A percentile compares a stretch with the other conserved stretches of the same genome.
These are phyloP conservation scores for Tilletia setariae DNA, from an alignment of 1,284 basidiomycete genomes.

Conservation along the genomic window DNA sequence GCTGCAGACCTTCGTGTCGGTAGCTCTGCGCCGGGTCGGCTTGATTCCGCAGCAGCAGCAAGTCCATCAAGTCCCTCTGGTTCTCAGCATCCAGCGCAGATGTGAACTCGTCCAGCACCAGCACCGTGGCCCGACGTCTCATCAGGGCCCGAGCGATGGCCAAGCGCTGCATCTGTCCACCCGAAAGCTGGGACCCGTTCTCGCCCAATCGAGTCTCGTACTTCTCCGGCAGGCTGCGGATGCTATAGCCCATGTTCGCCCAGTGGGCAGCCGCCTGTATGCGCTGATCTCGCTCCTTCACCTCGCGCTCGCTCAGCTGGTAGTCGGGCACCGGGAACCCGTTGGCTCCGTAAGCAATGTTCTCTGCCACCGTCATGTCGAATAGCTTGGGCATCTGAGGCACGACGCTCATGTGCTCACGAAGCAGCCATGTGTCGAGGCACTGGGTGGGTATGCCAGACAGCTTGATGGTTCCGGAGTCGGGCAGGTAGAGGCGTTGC, in stretches of 20 bases:
- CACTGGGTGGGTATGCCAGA: slow-evolving; percentile 23
- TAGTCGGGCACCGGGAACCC: slow-evolving; percentile 5
- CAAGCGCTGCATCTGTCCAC: slow-evolving; percentile 89
- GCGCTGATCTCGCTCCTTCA: neutral
- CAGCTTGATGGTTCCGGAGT: slow-evolving; percentile 29
- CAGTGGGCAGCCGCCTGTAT: slow-evolving; percentile 65
- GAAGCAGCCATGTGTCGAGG: slow-evolving; percentile 26
- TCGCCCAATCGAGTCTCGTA: slow-evolving; percentile 86
- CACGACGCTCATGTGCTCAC: slow-evolving; percentile 45
- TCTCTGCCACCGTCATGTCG: slow-evolving; percentile 37
- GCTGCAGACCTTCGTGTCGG: too few relatives aligned
- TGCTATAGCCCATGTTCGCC: slow-evolving; percentile 83
- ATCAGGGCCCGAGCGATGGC: slow-evolving; percentile 86
- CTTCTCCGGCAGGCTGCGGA: slow-evolving; percentile 71
- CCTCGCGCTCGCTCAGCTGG: neutral
- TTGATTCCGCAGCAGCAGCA: slow-evolving; percentile 58
- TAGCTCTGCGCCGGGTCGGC: too few relatives aligned
- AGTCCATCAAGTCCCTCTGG: slow-evolving; percentile 73
- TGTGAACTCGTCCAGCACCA: slow-evolving; percentile 92
- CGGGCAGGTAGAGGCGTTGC: slow-evolving; percentile 48
- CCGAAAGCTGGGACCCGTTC: slow-evolving; percentile 80
- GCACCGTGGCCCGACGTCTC: slow-evolving; percentile 65
- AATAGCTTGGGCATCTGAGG: slow-evolving; percentile 41
- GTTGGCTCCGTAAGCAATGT: slow-evolving; percentile 42
- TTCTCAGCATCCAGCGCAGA: slow-evolving; percentile 80